A percentile compares a stretch with the other conserved stretches of the same genome.
These are phyloP conservation scores for Ceratocystis variospora DNA, from an alignment of 2,329 filamentous ascomycete species.

Conservation along the genomic window DNA sequence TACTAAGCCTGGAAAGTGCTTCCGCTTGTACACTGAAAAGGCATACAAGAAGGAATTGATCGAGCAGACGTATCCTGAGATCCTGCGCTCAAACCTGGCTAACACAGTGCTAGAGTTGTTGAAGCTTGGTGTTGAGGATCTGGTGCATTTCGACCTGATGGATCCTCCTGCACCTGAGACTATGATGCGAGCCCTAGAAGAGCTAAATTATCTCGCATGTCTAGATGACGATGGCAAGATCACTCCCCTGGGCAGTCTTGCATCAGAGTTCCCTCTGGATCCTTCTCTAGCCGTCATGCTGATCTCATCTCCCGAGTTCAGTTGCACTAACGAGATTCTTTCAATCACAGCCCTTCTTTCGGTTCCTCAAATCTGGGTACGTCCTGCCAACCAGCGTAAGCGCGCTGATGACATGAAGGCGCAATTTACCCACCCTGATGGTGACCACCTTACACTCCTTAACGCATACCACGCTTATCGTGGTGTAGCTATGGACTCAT, in stretches of 20 bases:
- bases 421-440: slow-evolving; percentile 81
- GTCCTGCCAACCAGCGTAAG: slow-evolving; percentile 72
- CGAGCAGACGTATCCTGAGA: slow-evolving; percentile 92
- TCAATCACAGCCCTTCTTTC: slow-evolving; percentile 89
- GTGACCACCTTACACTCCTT: slow-evolving; percentile 88
- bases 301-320: slow-evolving; percentile 93
- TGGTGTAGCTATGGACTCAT: slow-evolving; percentile 43
- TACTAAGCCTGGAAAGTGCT: slow-evolving; percentile 96
- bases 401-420: slow-evolving; percentile 96
- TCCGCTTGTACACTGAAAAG: slow-evolving; percentile 85
- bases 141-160: slow-evolving; percentile 98
- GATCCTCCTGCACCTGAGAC: slow-evolving; percentile 96
- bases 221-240: slow-evolving; percentile 93
- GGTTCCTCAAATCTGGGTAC: slow-evolving; percentile 85
- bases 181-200: slow-evolving; percentile 92
- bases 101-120: slow-evolving; percentile 94
- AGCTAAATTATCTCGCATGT: slow-evolving; percentile 93
- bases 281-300: slow-evolving; percentile 93
- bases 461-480: slow-evolving; percentile 99
- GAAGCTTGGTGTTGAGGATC: slow-evolving; percentile 87
- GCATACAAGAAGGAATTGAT: slow-evolving; percentile 98
- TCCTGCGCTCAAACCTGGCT: slow-evolving; percentile 83
- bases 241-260: slow-evolving; percentile 69
- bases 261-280: slow-evolving; percentile 91
- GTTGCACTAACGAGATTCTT: slow-evolving; percentile 95